Conservation (phyloP, 306 rosid genomes). For the Comarum palustre region DNA sequence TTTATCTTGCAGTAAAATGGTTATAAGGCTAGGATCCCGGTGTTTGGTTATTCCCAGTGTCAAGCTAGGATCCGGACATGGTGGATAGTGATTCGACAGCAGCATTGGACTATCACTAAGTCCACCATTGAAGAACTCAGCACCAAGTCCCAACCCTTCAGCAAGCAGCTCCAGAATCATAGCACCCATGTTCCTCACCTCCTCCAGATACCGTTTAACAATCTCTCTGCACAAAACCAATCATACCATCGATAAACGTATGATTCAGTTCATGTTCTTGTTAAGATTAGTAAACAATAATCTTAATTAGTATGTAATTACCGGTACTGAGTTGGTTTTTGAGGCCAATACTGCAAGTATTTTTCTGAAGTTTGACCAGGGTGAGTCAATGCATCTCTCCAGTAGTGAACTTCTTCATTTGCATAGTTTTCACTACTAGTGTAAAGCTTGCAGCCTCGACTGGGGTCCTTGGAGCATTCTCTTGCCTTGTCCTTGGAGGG, state of each 20-base stretch:
- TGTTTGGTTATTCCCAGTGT: conserved; percentile 61
- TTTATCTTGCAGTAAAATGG: conserved; percentile 58
- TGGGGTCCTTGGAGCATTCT: conserved; percentile 55
- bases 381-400: conserved; percentile 69
- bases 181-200: conserved; percentile 34
- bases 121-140: conserved; percentile 38
- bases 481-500: conserved; percentile 45
- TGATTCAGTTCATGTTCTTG: background rate
- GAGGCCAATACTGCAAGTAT: conserved; percentile 57
- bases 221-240: conserved; percentile 41
- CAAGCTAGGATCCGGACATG: conserved; percentile 71
- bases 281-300: background rate
- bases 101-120: conserved; percentile 40
- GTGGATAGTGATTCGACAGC: conserved; percentile 59
- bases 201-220: conserved; percentile 37
- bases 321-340: conserved; percentile 56
- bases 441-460: conserved; percentile 50
- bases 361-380: conserved; percentile 55
- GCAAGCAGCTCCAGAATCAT: conserved; percentile 50
- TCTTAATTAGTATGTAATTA: background rate
- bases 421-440: conserved; percentile 56
- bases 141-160: conserved; percentile 52
- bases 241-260: background rate
- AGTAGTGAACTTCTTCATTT: conserved; percentile 36
- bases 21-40: conserved; percentile 54